Conservation (phyloP, 495 filamentous ascomycete species). For the Tuber indicum region DNA sequence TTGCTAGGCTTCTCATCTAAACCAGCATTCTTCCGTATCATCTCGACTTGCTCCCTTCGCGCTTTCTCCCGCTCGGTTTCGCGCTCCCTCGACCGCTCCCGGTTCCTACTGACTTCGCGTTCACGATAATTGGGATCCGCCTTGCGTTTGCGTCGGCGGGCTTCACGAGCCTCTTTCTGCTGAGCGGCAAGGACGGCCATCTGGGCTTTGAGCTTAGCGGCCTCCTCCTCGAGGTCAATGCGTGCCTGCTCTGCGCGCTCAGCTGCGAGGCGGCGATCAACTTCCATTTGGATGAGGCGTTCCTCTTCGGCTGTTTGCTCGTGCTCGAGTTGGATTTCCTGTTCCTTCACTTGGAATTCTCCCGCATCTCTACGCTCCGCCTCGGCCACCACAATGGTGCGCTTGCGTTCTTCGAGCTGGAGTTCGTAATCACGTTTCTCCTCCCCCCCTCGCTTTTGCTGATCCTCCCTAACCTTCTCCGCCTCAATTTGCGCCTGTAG, state of each 20-base stretch:
- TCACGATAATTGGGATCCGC: slow-evolving; percentile 25
- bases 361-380: not conserved
- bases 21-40: slow-evolving; percentile 31
- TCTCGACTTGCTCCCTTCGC: slow-evolving; percentile 22
- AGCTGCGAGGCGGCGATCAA: slow-evolving; percentile 18
- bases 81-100: slow-evolving; percentile 31
- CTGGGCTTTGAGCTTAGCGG: slow-evolving; percentile 19
- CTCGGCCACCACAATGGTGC: slow-evolving; percentile 3
- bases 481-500: slow-evolving; percentile 1
- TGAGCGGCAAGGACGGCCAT: slow-evolving; percentile 9
- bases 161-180: slow-evolving; percentile 24
- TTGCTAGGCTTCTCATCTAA: slow-evolving; percentile 24
- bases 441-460: slow-evolving; percentile 1
- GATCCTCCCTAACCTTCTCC: not conserved
- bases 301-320: slow-evolving; percentile 21
- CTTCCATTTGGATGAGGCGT: slow-evolving; percentile 15
- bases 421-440: slow-evolving; percentile 3
- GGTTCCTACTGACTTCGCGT: slow-evolving; percentile 17
- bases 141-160: slow-evolving; percentile 23
- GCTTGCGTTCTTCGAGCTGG: slow-evolving; percentile 6
- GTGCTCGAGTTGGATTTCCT: slow-evolving; percentile 7
- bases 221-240: slow-evolving; percentile 17
- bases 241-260: slow-evolving; percentile 17
- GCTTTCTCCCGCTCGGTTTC: slow-evolving; percentile 27
- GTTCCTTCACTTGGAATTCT: not conserved